phyloP scores from a whole-genome alignment of 208 protist species.

The Dictyostelium gargantuum region DNA sequence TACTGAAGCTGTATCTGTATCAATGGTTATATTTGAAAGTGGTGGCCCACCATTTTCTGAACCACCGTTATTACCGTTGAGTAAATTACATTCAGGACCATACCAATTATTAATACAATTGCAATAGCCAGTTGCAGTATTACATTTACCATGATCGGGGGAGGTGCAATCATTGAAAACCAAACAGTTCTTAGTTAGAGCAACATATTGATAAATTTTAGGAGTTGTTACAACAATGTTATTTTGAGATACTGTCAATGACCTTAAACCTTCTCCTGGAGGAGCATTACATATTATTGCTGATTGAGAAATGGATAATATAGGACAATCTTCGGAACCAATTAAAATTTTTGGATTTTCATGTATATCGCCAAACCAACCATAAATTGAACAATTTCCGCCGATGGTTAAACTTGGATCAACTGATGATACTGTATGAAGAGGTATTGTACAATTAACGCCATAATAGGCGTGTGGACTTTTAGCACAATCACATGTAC shows the following conservation, averaged over 20 bases:
- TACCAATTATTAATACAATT: not conserved
- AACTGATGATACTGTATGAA: not conserved
- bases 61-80: not conserved
- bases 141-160: not conserved
- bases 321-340: not conserved
- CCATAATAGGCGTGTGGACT: not conserved
- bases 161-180: not conserved
- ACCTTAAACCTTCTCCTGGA: not conserved
- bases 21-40: not conserved
- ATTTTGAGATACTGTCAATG: not conserved
- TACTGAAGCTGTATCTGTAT: not conserved
- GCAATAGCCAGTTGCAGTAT: not conserved
- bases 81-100: not conserved
- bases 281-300: not conserved
- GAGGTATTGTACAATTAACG: not conserved
- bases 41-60: not conserved
- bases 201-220: not conserved
- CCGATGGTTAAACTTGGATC: not conserved
- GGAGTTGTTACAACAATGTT: too few relatives aligned
- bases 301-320: not conserved
- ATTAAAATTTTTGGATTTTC: not conserved
- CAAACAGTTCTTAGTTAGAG: not conserved
- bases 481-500: not conserved
- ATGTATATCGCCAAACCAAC: not conserved
- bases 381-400: not conserved